Evolutionary conservation across 1,284 basidiomycete species (phyloP), one percentile per base, ranked within the genome.

Genomic region (Volvariella volvacea): DNA sequence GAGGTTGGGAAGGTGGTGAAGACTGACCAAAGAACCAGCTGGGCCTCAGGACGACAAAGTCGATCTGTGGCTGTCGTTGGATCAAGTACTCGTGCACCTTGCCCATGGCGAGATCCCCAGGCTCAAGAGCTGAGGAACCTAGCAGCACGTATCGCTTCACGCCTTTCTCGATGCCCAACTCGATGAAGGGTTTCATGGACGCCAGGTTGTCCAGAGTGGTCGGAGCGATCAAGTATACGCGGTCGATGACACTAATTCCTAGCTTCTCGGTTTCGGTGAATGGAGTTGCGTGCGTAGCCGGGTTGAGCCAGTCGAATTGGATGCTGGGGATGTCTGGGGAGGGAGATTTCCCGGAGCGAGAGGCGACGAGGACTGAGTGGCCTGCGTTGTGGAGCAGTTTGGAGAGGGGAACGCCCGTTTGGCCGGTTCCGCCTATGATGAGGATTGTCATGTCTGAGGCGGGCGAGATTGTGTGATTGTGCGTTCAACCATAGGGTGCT

Each of bases 21-120:
- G 33, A 48, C 56, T 22, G 20, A 61, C 62, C 54, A 17, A 55
- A 53, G 42, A 65, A 65, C 59, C 57, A 65, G 7, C 60, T 59
- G 1, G 63, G 60, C 7, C 59, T 46, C 30, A 67, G 42, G 8
- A 56, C 55, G 15, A 52, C 52, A 46, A 59, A 62, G 19, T 65
- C 60, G 4, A 62, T 54, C 16, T 46, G 43, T 8, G 39, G 46
- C n/a, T 52, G 48, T 8, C 36, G 46, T n/a, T 52, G 48, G 3
- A 42, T 48, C n/a, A 67, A 33, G 37, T 62, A 60, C 38, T 59
- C 47, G 34, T 38, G 30, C 19, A 43, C 25, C 15, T 43, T 33
- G 12, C 42, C 32, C 30, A 21, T 33, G 21, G n/a, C 2, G 9
- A n/a, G 3, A 7, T 36, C 22, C 6, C 42, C 39, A 25, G 15